These are phyloP conservation scores for Protomyces macrosporus DNA, from an alignment of 1,139 yeast genomes.

Conservation along the genomic window DNA sequence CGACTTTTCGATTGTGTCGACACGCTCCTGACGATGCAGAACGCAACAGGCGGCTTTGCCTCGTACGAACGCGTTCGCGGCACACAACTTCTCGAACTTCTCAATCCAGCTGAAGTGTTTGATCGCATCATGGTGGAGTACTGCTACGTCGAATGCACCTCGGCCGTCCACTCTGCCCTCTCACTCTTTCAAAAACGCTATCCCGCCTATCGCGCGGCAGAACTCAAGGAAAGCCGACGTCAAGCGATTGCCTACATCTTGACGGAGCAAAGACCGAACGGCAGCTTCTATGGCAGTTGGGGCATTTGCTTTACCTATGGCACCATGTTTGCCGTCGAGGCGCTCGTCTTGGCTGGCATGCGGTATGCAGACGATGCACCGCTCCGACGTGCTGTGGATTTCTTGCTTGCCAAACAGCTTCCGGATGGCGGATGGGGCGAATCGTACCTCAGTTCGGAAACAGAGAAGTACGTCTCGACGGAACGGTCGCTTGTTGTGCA, in stretches of 20 bases:
- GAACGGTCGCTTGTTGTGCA: conserved; percentile 72
- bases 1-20: conserved; percentile 67
- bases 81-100: conserved; percentile 62
- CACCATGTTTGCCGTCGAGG: conserved; percentile 96
- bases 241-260: conserved; percentile 71
- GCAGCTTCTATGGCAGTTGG: conserved; percentile 99
- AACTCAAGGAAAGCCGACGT: conserved; percentile 61
- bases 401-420: conserved; percentile 66
- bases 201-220: conserved; percentile 55
- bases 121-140: conserved; percentile 98
- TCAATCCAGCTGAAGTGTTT: conserved; percentile 97
- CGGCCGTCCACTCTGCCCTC: conserved; percentile 84
- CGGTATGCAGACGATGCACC: conserved; percentile 56
- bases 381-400: conserved; percentile 78
- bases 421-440: conserved; percentile 98
- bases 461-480: conserved; percentile 64
- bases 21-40: conserved; percentile 62
- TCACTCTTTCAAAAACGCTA: conserved; percentile 66
- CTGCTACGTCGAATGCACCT: conserved; percentile 97
- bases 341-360: conserved; percentile 65
- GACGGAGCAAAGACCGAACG: conserved; percentile 64
- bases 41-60: conserved; percentile 89
- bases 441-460: conserved; percentile 39
- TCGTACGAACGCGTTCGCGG: conserved; percentile 86
- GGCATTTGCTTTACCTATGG: conserved; percentile 96